phyloP scores from a whole-genome alignment of 352 stramenopile species.

The Peronospora belbahrii region DNA sequence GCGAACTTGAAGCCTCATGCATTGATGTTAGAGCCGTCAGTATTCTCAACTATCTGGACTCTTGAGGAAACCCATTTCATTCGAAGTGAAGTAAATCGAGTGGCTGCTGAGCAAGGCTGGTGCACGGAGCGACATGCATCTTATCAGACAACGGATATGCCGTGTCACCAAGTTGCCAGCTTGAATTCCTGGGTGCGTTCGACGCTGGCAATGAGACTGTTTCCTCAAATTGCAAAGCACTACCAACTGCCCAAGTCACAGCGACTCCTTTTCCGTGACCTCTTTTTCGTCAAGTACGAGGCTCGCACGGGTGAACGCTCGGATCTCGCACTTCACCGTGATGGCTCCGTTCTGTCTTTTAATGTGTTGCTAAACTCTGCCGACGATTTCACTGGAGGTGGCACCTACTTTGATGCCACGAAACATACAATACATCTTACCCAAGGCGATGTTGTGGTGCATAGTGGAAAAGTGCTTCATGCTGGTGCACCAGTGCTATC shows the following conservation, averaged over 20 bases:
- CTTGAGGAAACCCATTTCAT: slow-evolving; percentile 40
- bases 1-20: slow-evolving; percentile 39
- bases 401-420: slow-evolving; percentile 88
- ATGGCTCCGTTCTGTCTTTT: slow-evolving; percentile 93
- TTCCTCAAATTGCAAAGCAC: slow-evolving; percentile 42
- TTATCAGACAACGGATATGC: slow-evolving; percentile 82
- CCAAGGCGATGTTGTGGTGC: slow-evolving; percentile 83
- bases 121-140: slow-evolving; percentile 66
- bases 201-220: slow-evolving; percentile 38
- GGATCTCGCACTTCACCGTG: slow-evolving; percentile 84
- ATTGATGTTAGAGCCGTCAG: slow-evolving; percentile 30
- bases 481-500: slow-evolving; percentile 78
- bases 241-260: slow-evolving; percentile 39
- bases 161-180: slow-evolving; percentile 54
- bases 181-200: slow-evolving; percentile 63
- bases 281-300: slow-evolving; percentile 88
- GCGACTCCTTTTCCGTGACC: slow-evolving; percentile 66
- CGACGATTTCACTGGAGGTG: slow-evolving; percentile 84
- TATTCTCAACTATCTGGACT: slow-evolving; percentile 49
- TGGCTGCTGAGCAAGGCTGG: slow-evolving; percentile 48
- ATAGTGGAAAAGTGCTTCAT: slow-evolving; percentile 91
- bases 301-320: slow-evolving; percentile 47
- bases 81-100: slow-evolving; percentile 29
- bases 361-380: slow-evolving; percentile 84
- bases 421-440: slow-evolving; percentile 58